Conservation (phyloP, 2,329 filamentous ascomycete species). For the Penicillium verrucosum region DNA sequence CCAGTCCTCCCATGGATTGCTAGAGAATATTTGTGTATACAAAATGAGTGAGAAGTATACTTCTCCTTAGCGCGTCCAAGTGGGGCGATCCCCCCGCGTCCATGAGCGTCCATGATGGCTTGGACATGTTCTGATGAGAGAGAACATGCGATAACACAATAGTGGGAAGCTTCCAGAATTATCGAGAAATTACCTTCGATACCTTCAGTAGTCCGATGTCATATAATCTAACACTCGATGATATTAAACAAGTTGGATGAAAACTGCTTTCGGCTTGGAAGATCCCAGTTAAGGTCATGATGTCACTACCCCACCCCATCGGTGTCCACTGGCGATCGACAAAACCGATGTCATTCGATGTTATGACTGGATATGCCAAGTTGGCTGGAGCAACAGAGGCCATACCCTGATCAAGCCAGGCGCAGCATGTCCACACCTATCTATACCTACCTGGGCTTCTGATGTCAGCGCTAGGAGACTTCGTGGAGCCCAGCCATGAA, state of each 20-base stretch:
- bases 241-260: neutral
- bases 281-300: slow-evolving; percentile 14
- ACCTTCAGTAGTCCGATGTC: too few relatives aligned
- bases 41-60: neutral
- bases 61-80: neutral
- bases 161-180: neutral
- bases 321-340: neutral
- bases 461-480: neutral
- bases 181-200: neutral
- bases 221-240: neutral
- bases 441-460: neutral
- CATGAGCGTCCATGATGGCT: neutral
- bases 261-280: neutral
- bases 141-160: neutral
- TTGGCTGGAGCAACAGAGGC: neutral
- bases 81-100: neutral
- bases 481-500: slow-evolving; percentile 6
- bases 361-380: neutral
- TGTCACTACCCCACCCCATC: slow-evolving; percentile 15
- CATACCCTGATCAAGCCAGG: slow-evolving; percentile 4
- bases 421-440: neutral
- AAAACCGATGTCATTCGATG: neutral
- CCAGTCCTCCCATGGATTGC: neutral
- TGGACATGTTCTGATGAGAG: neutral
- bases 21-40: too few relatives aligned